These are phyloP conservation scores for Alternaria gaisen DNA, from an alignment of 2,329 filamentous ascomycete species.

Conservation along the genomic window DNA sequence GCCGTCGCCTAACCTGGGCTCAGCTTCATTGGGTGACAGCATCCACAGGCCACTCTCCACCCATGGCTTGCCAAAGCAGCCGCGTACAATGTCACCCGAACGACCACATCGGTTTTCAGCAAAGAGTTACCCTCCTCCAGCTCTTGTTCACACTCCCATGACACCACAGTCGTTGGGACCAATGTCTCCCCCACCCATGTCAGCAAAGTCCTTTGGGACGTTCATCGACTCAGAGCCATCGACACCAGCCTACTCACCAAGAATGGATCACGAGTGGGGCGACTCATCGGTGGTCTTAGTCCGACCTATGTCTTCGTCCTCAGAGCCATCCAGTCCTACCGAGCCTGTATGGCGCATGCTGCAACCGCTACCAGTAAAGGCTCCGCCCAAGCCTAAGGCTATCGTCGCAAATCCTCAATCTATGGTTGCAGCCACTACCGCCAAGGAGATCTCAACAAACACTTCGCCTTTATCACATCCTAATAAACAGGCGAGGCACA, in stretches of 20 bases:
- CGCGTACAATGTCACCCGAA: slow-evolving; percentile 37
- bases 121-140: slow-evolving; percentile 26
- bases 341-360: slow-evolving; percentile 49
- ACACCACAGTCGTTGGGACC: slow-evolving; percentile 35
- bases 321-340: slow-evolving; percentile 35
- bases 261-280: slow-evolving; percentile 38
- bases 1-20: slow-evolving; percentile 33
- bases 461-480: slow-evolving; percentile 28
- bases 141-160: slow-evolving; percentile 26
- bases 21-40: slow-evolving; percentile 31
- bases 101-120: slow-evolving; percentile 43
- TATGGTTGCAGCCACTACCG: slow-evolving; percentile 15
- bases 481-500: slow-evolving; percentile 15
- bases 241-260: slow-evolving; percentile 48
- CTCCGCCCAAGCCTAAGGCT: slow-evolving; percentile 13
- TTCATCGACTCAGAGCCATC: slow-evolving; percentile 51
- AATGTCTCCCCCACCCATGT: slow-evolving; percentile 47
- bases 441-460: slow-evolving; percentile 15
- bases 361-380: slow-evolving; percentile 29
- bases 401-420: slow-evolving; percentile 1
- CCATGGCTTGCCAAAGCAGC: slow-evolving; percentile 47
- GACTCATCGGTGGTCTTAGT: slow-evolving; percentile 40
- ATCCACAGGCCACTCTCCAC: slow-evolving; percentile 41
- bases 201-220: slow-evolving; percentile 47
- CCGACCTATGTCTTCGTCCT: slow-evolving; percentile 39